Percentiles rank a stretch among this genome's conserved stretches.
phyloP scores from a whole-genome alignment of 1,284 basidiomycete species.

The Porogramme epimiltina region DNA sequence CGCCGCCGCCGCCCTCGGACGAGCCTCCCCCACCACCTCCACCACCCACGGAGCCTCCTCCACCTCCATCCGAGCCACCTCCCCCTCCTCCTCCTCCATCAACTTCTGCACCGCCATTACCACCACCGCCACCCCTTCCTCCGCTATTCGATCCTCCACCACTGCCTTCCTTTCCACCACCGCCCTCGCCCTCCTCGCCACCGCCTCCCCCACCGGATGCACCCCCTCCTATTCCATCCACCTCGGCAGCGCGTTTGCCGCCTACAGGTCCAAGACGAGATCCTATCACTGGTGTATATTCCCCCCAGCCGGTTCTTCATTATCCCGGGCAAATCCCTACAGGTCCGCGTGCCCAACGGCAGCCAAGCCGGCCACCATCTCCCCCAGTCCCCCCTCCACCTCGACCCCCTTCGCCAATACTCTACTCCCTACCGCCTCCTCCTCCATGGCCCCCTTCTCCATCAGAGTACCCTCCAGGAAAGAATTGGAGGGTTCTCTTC shows the following conservation, averaged over 20 bases:
- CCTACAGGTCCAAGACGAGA: constrained; percentile 26
- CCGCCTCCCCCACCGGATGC: constrained; percentile 22
- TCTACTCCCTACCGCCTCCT: constrained; percentile 40
- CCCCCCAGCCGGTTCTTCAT: constrained; percentile 5
- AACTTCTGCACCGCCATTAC: constrained; percentile 23
- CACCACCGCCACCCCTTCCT: constrained; percentile 23
- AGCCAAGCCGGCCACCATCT: constrained; percentile 19
- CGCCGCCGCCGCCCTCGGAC: constrained; percentile 24
- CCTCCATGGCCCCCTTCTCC: constrained; percentile 49
- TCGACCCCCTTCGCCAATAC: constrained; percentile 28
- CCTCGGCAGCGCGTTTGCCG: constrained; percentile 15
- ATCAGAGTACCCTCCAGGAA: constrained; percentile 46
- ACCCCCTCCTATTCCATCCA: constrained; percentile 17
- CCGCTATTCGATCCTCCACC: constrained; percentile 20
- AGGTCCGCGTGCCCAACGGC: constrained; percentile 11
- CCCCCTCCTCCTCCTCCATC: constrained; percentile 25
- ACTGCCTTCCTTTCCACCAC: constrained; percentile 16
- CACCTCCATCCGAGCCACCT: constrained; percentile 20
- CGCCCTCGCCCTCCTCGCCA: constrained; percentile 16
- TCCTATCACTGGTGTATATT: constrained; percentile 10
- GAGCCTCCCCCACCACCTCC: constrained; percentile 19
- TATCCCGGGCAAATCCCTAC: constrained; percentile 12
- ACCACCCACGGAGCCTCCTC: constrained; percentile 16
- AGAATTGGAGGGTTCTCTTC: constrained; percentile 61
- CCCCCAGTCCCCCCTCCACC: constrained; percentile 28